These are phyloP conservation scores for Aspergillus funiculosus DNA, from an alignment of 495 filamentous ascomycete genomes.

Conservation along the genomic window DNA sequence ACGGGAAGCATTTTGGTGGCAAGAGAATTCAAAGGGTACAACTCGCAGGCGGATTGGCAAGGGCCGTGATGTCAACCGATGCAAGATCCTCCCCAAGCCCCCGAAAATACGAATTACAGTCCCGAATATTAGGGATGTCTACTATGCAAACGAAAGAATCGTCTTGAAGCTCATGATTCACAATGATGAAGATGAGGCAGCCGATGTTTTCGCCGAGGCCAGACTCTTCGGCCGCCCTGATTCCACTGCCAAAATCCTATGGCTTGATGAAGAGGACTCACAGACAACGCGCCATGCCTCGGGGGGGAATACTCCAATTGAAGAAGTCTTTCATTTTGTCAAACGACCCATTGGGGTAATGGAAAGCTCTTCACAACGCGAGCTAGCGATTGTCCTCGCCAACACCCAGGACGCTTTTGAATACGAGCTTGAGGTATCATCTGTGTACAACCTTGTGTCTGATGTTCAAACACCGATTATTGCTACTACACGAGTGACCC, in stretches of 20 bases:
- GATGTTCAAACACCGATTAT: conserved; percentile 80
- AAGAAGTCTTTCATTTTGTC: conserved; percentile 31
- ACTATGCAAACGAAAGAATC: conserved; percentile 78
- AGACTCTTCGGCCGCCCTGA: conserved; percentile 56
- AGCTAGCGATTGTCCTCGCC: conserved; percentile 29
- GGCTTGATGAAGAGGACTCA: conserved; percentile 33
- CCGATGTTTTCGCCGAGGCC: conserved; percentile 62
- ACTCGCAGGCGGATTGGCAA: conserved; percentile 35
- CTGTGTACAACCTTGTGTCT: conserved; percentile 69
- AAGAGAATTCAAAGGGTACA: conserved; percentile 36
- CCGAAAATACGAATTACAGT: conserved; percentile 79
- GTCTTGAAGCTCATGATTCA: conserved; percentile 59
- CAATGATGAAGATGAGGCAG: conserved; percentile 81
- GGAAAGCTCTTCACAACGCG: conserved; percentile 38
- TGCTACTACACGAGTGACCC: conserved; percentile 57
- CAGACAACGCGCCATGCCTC: conserved; percentile 18
- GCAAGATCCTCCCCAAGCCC: conserved; percentile 79
- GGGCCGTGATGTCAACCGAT: conserved; percentile 31
- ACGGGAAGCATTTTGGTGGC: conserved; percentile 50
- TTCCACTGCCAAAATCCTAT: conserved; percentile 45
- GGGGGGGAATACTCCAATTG: conserved; percentile 26
- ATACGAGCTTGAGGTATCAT: conserved; percentile 64
- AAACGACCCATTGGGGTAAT: conserved; percentile 42
- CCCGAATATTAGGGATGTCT: conserved; percentile 55
- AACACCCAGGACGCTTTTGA: conserved; percentile 49